Evolutionary conservation across 2,329 filamentous ascomycete species (phyloP), one percentile per base, ranked within the genome.

Genomic region (Plenodomus biglobosus): DNA sequence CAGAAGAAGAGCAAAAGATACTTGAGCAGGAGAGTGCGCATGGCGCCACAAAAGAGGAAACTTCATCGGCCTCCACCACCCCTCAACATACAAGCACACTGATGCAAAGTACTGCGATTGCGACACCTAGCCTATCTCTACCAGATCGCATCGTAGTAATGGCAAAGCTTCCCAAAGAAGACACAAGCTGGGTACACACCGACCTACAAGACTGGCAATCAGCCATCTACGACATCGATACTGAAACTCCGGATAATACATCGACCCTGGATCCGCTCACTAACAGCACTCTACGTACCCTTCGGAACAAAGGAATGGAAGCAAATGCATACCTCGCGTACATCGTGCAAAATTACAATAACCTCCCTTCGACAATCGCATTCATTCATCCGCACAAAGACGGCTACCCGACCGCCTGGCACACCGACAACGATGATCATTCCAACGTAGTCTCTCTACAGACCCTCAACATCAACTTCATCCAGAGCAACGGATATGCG

Each of bases 401-500:
- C 19, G 48, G 48, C 20, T 48, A 49, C 15, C 42, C 40, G n/a
- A 15, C 58, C 50, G 50, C 44, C 16, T 44, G 38, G 39, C 32
- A 46, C 5, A 44, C 41, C 38, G 37, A 46, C 42, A 40, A 64
- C 62, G 38, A 38, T 10, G 46, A 53, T 6, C 39, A 49, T 41
- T 45, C 42, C 6, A 52, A 52, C 19, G 39, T 52, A 3, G 19
- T 46, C 10, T 46, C 36, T 19, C 21, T 52, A 8, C 39, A 50
- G 10, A 36, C 10, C 7, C 66, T 75, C 11, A 70, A 70, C 16
- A 56, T 70, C 39, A 65, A 73, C 35, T 70, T 69, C n/a, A 64
- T 76, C 24, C 62, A 69, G 30, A 58, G 61, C 7, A 65, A 69
- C 11, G 73, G 73, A 5, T 76, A 73, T 45, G 69, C 70, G 3